phyloP scores from a whole-genome alignment of 352 stramenopile species.

The Pythium insidiosum region DNA sequence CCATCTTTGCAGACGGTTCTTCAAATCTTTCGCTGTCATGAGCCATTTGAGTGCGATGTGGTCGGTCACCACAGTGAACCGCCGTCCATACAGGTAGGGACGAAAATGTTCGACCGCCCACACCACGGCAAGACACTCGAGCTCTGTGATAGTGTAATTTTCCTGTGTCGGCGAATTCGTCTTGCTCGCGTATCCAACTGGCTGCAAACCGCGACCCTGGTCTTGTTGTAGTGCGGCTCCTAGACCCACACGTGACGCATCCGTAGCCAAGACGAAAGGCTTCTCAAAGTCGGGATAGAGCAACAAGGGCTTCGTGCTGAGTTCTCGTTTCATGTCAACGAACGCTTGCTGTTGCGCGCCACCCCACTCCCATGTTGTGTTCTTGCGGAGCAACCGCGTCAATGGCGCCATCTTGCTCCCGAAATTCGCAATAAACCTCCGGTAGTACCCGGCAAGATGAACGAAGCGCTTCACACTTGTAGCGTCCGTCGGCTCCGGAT shows the following conservation, averaged over 20 bases:
- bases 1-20: not conserved
- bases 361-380: slow-evolving; percentile 8
- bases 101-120: not conserved
- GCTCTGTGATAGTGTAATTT: slow-evolving; percentile 15
- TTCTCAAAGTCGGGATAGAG: slow-evolving; percentile 18
- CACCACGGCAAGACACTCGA: slow-evolving; percentile 13
- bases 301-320: slow-evolving; percentile 3
- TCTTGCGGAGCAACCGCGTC: slow-evolving; percentile 13
- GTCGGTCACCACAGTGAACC: slow-evolving; percentile 5
- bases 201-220: slow-evolving; percentile 2
- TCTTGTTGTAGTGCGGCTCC: slow-evolving; percentile 19
- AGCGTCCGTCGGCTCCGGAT: not conserved
- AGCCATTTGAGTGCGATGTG: too few relatives aligned
- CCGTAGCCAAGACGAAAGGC: slow-evolving; percentile 17
- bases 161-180: slow-evolving; percentile 9
- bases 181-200: slow-evolving; percentile 14
- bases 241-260: slow-evolving; percentile 11
- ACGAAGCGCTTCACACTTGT: slow-evolving; percentile 11
- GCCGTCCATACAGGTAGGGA: not conserved
- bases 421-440: slow-evolving; percentile 12
- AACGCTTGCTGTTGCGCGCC: slow-evolving; percentile 11
- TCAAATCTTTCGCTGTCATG: slow-evolving; percentile 3
- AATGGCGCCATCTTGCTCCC: slow-evolving; percentile 8
- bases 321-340: slow-evolving; percentile 6
- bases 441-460: slow-evolving; percentile 18